Base-by-base conservation (phyloP, 2,329 filamentous ascomycete species). In the Monilinia aucupariae region DNA sequence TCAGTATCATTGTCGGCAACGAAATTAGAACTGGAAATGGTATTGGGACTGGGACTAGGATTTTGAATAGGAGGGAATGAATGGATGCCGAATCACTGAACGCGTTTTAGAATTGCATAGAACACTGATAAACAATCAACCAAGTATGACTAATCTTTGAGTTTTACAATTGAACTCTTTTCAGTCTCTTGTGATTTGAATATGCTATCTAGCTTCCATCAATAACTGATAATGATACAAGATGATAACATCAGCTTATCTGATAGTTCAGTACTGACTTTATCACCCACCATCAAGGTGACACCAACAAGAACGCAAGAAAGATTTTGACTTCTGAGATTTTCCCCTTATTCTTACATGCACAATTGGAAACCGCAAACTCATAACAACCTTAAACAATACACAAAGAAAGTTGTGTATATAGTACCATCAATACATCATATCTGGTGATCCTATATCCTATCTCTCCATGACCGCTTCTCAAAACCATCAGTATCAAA, bases 381-480 rank as follows among this genome's bases (percentile, higher is more conserved):
- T 20, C 39, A 20, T n/a, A 45, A 56, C 1, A 32, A 34, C 32
- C 10, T 22, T 12, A 3, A 12, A 32, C 10, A 30, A 51, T n/a
- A 10, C 22, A 34, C 8, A 32, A 15, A 7, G 37, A 50, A 13
- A 13, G 32, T 12, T 4, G 1, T 20, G 20, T 13, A 50, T 37
- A 8, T 7, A 32, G 47, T 20, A 41, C 3, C 17, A 59, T 13
- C 3, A 25, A 59, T 13, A 51, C 32, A 22, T 20, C 39, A 59
- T n/a, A n/a, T n/a, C n/a, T n/a, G n/a, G n/a, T n/a, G 3, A 59
- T 59, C 37, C 45, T 54, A 61, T 34, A 15, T 45, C 15, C 37
- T 25, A 50, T 61, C 32, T 51, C 61, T 67, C 62, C 56, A 66
- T 25, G 65, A 48, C 64, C 66, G 64, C 32, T 62, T 65, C 30